phyloP scores from a whole-genome alignment of 371 early-diverging fungal genomes.

The Apophysomyces trapeziformis region DNA sequence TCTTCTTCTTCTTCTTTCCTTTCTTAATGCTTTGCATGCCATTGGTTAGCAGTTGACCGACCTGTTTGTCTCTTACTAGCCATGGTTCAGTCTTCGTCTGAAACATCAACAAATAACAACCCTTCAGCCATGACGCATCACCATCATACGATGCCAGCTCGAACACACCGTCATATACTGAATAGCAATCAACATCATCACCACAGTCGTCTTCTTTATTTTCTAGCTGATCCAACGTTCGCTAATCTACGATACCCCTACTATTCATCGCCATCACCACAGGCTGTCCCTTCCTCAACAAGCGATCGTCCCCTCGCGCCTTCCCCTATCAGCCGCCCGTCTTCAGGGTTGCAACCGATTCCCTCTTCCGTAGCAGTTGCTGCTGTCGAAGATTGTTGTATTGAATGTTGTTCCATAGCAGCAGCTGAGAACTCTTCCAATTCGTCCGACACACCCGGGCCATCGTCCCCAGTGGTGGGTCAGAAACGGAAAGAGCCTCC shows the following conservation, averaged over 20 bases:
- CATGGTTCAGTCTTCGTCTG: conserved; percentile 7
- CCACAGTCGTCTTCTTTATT: conserved; percentile 2
- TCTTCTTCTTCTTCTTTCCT: not conserved
- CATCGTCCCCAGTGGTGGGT: not conserved
- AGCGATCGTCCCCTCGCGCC: not conserved
- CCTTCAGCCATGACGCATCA: not conserved
- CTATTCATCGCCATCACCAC: not conserved
- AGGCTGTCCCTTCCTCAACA: not conserved
- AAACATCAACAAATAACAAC: not conserved
- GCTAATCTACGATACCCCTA: not conserved
- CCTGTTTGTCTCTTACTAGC: not conserved
- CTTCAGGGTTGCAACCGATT: not conserved
- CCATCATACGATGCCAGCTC: not conserved
- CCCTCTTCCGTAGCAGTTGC: not conserved
- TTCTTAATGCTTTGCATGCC: not conserved
- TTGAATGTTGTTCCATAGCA: conserved; percentile 10
- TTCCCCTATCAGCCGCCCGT: not conserved
- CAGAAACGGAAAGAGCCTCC: conserved; percentile 8
- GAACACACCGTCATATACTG: not conserved
- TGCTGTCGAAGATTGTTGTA: conserved; percentile 16
- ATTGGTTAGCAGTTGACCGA: conserved; percentile 4
- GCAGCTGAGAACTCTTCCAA: not conserved
- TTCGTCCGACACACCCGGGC: not conserved
- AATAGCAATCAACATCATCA: conserved; percentile 4
- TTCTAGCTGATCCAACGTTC: not conserved